These are phyloP conservation scores for Metarhizium robertsii DNA, from an alignment of 2,329 filamentous ascomycete species.

Conservation along the genomic window DNA sequence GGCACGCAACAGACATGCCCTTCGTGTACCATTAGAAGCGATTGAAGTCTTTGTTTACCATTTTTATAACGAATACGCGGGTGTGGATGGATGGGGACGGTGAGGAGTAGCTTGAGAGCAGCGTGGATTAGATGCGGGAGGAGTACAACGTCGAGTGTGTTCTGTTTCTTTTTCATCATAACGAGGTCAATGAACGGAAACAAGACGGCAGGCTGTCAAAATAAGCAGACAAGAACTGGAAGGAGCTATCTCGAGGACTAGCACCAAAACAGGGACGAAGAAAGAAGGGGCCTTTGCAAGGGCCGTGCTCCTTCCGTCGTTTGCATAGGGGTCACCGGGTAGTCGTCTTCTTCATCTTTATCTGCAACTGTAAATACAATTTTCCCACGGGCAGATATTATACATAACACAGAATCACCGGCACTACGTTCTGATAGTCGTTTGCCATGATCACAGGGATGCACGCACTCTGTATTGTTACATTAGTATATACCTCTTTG, in stretches of 20 bases:
- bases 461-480: too few species aligned
- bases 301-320: neutral
- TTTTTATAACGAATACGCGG: neutral
- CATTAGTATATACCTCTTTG: too few species aligned
- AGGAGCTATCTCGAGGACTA: neutral
- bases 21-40: constrained; percentile 5
- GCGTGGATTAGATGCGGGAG: neutral
- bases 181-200: neutral
- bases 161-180: neutral
- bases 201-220: neutral
- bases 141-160: neutral
- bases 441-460: too few species aligned
- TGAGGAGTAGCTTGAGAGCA: neutral
- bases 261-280: neutral
- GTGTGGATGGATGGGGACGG: neutral
- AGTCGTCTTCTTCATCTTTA: neutral
- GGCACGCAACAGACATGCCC: neutral
- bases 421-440: too few species aligned
- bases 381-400: too few species aligned
- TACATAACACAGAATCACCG: too few species aligned
- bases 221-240: neutral
- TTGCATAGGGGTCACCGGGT: neutral
- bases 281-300: neutral
- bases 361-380: neutral
- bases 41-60: neutral